Evolutionary conservation across 495 filamentous ascomycete species (phyloP), one percentile per base, ranked within the genome.

Genomic region (Aspergillus kassunensis): DNA sequence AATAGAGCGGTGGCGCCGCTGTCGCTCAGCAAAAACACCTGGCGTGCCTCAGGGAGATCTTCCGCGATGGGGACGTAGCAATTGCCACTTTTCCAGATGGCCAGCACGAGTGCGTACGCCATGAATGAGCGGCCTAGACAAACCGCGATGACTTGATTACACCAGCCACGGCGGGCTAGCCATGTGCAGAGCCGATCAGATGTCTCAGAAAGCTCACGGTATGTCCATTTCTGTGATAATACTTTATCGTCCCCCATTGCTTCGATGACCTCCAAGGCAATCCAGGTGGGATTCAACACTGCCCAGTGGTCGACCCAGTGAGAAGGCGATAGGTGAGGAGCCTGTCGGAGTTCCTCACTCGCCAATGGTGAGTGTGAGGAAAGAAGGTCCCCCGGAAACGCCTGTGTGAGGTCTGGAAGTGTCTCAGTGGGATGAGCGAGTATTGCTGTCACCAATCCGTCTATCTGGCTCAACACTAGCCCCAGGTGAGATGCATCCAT

Each of bases 21-120:
- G n/a, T 37, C 35, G 2, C 10, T 5, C 3, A 37, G 6, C 3
- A 64, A 16, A n/a, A 64, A 60, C 3, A 44, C 25, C 29, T 53
- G 56, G 0, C 63, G 63, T n/a, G 58, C 58, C 13, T 52, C 44
- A 0, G 63, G 63, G 41, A 66, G 44, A 41, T 62, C 58, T 29
- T 66, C 61, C 12, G 50, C 63, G 35, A 66, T 62, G 0, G 88
- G 86, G 12, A 92, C 73, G 63, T 88, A 93, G 2, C 80, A 77
- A 54, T 83, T 89, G 0, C 88, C 89, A 20, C 58, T 52, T 16
- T 51, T 55, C 47, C 58, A 37, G 18, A 66, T 64, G 2, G 42
- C 63, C n/a, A 66, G 49, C 0, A 66, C 49, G 7, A 62, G 15
- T 6, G 61, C 56, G 44, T 62, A 66, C 19, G 54, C 56, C 21